Evolutionary conservation across 805 yeast species (phyloP).

Genomic region (Suhomyces sp.): DNA sequence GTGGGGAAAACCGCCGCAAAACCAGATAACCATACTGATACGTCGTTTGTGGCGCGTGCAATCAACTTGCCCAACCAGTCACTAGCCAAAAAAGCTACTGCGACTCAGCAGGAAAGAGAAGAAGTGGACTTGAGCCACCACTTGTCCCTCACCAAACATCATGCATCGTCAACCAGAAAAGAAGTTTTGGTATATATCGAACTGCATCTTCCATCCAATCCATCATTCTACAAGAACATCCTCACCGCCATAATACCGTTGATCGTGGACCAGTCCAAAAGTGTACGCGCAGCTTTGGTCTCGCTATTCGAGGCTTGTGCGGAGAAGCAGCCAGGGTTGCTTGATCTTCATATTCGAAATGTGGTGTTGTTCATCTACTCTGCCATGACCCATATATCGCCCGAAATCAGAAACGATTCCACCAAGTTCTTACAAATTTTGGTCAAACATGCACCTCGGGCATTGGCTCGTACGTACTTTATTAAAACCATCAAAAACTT

Average conservation of each 20-base stretch:
- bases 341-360: conserved; percentile 57
- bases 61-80: conserved; percentile 48
- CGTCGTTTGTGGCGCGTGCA: conserved; percentile 73
- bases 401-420: conserved; percentile 72
- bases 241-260: conserved; percentile 59
- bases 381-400: conserved; percentile 89
- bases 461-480: conserved; percentile 63
- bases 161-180: conserved; percentile 64
- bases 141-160: conserved; percentile 71
- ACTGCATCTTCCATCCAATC: conserved; percentile 49
- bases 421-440: conserved; percentile 62
- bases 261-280: conserved; percentile 60
- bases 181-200: conserved; percentile 61
- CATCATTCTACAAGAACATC: conserved; percentile 54
- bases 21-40: conserved; percentile 77
- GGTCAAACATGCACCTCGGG: conserved; percentile 50
- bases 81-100: conserved; percentile 17
- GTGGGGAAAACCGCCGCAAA: conserved; percentile 82
- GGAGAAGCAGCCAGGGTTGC: conserved; percentile 47
- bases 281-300: conserved; percentile 59
- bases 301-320: conserved; percentile 49
- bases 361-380: conserved; percentile 75
- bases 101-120: conserved; percentile 13
- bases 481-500: conserved; percentile 64
- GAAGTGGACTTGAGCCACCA: conserved; percentile 56